A percentile compares a stretch with the other conserved stretches of the same genome.
Evolutionary conservation across 2,329 filamentous ascomycete genomes (phyloP).

Genomic region (Aspergillus tubingensis): DNA sequence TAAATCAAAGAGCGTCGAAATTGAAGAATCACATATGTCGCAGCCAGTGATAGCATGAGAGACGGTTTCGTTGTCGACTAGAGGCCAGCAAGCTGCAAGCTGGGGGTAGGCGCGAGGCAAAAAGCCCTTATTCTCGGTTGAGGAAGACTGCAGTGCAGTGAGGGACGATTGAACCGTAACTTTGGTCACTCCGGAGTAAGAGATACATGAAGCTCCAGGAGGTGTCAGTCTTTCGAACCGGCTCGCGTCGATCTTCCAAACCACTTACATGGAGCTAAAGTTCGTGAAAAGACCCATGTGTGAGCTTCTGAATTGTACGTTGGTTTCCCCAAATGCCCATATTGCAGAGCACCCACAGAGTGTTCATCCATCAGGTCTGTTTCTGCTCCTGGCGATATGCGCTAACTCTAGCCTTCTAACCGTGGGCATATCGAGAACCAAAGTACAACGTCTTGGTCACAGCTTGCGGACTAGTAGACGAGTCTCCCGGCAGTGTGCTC

Average conservation of each 20-base stretch:
- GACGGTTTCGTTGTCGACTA: conserved; percentile 31
- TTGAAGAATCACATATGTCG: conserved; percentile 36
- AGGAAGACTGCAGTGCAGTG: conserved; percentile 15
- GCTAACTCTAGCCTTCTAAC: conserved; percentile 22
- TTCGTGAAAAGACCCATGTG: conserved; percentile 53
- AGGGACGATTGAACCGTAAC: conserved; percentile 28
- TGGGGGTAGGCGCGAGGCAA: conserved; percentile 38
- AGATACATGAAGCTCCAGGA: conserved; percentile 26
- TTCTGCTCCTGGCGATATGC: conserved; percentile 32
- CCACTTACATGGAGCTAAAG: conserved; percentile 31
- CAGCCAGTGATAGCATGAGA: conserved; percentile 35
- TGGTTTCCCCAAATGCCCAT: conserved; percentile 58
- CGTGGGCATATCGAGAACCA: conserved; percentile 32
- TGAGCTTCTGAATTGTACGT: conserved; percentile 52
- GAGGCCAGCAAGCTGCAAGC: conserved; percentile 36
- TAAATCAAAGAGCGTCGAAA: conserved; percentile 50
- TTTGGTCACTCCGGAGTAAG: conserved; percentile 35
- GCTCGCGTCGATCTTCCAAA: background rate
- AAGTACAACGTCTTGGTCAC: background rate
- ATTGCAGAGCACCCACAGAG: conserved; percentile 53
- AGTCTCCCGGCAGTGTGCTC: background rate
- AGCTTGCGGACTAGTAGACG: background rate
- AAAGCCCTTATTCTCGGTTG: conserved; percentile 23
- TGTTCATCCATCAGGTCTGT: conserved; percentile 61
- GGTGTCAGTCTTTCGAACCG: background rate